phyloP scores from a whole-genome alignment of 345 rosid genomes.

The Cardamine chenopodiifolia region DNA sequence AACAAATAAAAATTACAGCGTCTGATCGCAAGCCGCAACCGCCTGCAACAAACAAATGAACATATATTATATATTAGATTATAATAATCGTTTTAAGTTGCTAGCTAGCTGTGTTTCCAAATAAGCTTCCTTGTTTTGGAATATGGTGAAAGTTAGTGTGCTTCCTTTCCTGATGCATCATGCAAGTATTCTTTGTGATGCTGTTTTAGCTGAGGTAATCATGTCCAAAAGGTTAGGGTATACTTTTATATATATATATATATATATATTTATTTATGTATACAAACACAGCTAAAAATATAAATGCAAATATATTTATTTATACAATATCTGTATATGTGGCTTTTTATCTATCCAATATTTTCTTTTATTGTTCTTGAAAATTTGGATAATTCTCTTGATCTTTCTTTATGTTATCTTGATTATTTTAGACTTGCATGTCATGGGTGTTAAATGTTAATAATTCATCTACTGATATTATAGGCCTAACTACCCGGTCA shows the following conservation, averaged over 20 bases:
- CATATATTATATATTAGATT: neutral
- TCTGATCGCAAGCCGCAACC: too few species aligned
- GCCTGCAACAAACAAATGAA: too few species aligned
- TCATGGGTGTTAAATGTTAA: neutral
- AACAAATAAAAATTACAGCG: too few species aligned
- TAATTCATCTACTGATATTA: neutral
- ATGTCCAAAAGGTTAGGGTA: slow-evolving; percentile 1
- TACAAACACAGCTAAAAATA: neutral
- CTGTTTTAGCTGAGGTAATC: slow-evolving; percentile 20
- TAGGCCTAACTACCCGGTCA: neutral
- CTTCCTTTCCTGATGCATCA: slow-evolving; percentile 38
- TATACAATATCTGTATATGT: neutral
- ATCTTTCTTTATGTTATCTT: neutral
- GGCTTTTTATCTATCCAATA: neutral
- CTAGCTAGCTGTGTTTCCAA: neutral
- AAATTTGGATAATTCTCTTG: neutral
- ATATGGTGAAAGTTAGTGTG: slow-evolving; percentile 26
- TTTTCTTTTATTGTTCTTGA: neutral
- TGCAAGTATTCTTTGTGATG: slow-evolving; percentile 31
- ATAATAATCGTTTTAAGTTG: neutral
- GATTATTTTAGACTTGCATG: neutral
- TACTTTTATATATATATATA: neutral
- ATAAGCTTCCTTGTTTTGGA: slow-evolving; percentile 32
- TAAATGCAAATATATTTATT: neutral
- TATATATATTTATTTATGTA: neutral